A percentile compares a stretch with the other conserved stretches of the same genome.
phyloP scores from a whole-genome alignment of 179 eudicot genomes.

The Carnegiea gigantea region DNA sequence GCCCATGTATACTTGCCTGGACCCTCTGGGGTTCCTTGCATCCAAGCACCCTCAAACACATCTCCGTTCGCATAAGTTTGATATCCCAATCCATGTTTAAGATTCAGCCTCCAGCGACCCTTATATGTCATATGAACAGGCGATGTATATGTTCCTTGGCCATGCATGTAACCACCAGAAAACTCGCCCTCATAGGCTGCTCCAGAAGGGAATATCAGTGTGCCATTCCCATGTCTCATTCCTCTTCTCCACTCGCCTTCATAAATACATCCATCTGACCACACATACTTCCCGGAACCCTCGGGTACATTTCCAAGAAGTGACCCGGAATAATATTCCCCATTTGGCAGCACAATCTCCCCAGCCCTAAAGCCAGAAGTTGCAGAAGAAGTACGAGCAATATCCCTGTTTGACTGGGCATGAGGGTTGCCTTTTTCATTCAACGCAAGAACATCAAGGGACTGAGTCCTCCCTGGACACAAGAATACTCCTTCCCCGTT shows the following conservation, averaged over 20 bases:
- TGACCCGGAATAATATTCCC: slow-evolving; percentile 73
- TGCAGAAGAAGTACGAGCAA: slow-evolving; percentile 45
- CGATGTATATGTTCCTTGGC: slow-evolving; percentile 66
- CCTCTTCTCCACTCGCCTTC: slow-evolving; percentile 93
- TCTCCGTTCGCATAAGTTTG: slow-evolving; percentile 77
- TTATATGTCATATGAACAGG: slow-evolving; percentile 56
- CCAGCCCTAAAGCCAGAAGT: slow-evolving; percentile 54
- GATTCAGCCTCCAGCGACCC: slow-evolving; percentile 84
- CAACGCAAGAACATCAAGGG: slow-evolving; percentile 46
- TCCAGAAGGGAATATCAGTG: slow-evolving; percentile 74
- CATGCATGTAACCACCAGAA: slow-evolving; percentile 86
- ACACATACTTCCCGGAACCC: slow-evolving; percentile 75
- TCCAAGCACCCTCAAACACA: slow-evolving; percentile 91
- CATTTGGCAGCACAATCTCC: slow-evolving; percentile 59
- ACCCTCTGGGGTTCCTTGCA: slow-evolving; percentile 86
- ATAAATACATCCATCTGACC: slow-evolving; percentile 84
- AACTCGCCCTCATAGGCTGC: slow-evolving; percentile 86
- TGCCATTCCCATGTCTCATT: slow-evolving; percentile 82
- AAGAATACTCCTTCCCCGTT: slow-evolving; percentile 43
- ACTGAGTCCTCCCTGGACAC: slow-evolving; percentile 57
- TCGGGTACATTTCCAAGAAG: slow-evolving; percentile 73
- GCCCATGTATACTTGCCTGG: slow-evolving; percentile 89
- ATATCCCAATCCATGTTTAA: slow-evolving; percentile 90
- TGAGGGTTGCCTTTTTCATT: slow-evolving; percentile 32
- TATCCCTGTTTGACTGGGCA: slow-evolving; percentile 41